Conservation (phyloP, 805 yeast species). For the Clavispora santaluciae region DNA sequence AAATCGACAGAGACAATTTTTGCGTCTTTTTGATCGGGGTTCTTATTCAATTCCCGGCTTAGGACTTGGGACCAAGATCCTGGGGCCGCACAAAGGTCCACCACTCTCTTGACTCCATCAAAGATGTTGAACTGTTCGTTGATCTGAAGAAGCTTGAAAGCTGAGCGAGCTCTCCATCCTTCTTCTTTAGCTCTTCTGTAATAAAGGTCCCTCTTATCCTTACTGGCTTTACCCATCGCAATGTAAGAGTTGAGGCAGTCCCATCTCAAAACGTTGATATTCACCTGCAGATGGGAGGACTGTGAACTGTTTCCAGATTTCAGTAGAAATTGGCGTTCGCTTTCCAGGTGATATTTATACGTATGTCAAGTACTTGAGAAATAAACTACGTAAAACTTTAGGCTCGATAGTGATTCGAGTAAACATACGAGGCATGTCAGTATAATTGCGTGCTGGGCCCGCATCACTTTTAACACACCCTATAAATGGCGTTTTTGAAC, state of each 20-base stretch:
- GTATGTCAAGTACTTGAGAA: too few relatives aligned
- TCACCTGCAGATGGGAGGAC: not conserved
- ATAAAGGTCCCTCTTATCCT: constrained; percentile 90
- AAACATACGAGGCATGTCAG: too few relatives aligned
- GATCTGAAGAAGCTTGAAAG: constrained; percentile 85
- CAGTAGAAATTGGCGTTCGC: too few relatives aligned
- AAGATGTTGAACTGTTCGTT: constrained; percentile 86
- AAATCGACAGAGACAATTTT: constrained; percentile 92
- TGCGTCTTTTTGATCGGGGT: constrained; percentile 35
- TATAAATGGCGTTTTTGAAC: too few relatives aligned
- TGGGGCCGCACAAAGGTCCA: constrained; percentile 85
- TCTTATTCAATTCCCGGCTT: constrained; percentile 52
- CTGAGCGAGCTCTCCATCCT: constrained; percentile 97
- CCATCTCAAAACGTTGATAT: not conserved
- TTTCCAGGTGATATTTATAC: too few relatives aligned
- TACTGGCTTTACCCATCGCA: constrained; percentile 79
- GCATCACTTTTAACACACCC: too few relatives aligned
- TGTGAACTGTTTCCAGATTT: not conserved
- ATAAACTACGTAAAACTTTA: too few relatives aligned
- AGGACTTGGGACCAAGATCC: constrained; percentile 94
- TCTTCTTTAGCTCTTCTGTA: constrained; percentile 94
- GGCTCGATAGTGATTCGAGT: too few relatives aligned
- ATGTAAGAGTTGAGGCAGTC: not conserved
- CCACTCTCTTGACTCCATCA: constrained; percentile 72
- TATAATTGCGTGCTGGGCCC: too few relatives aligned